These are phyloP conservation scores for Backusella liffmaniae DNA, from an alignment of 192 early-diverging fungal genomes.

Conservation along the genomic window DNA sequence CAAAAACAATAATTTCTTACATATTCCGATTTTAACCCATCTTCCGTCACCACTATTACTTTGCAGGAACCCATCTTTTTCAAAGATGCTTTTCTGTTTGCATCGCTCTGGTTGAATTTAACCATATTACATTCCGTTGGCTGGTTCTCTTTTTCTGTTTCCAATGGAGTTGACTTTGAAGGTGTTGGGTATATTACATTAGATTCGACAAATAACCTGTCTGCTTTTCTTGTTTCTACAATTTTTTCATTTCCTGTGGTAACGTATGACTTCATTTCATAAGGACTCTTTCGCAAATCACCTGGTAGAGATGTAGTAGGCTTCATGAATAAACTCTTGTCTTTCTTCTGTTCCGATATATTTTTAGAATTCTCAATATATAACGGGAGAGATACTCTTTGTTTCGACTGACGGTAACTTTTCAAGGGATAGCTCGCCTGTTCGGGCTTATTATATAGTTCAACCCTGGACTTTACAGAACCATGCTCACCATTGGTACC, in stretches of 20 bases:
- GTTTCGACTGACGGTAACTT: not conserved
- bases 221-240: not conserved
- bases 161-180: conserved; percentile 23
- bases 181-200: conserved; percentile 1
- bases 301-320: not conserved
- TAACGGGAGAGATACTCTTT: not conserved
- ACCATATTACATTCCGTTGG: not conserved
- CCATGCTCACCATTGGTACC: not conserved
- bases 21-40: not conserved
- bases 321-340: not conserved
- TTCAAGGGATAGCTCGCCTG: not conserved
- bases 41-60: conserved; percentile 1
- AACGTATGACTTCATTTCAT: not conserved
- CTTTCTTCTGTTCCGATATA: not conserved
- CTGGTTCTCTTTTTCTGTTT: not conserved
- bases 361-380: not conserved
- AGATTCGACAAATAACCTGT: not conserved
- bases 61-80: conserved; percentile 9
- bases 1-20: not conserved
- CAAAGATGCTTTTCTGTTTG: conserved; percentile 5
- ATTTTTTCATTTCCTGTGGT: not conserved
- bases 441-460: not conserved
- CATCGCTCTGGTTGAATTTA: not conserved
- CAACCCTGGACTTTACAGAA: not conserved
- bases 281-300: not conserved